Conservation (phyloP, 108 stramenopile genomes). For the Cyclotella baltica region DNA sequence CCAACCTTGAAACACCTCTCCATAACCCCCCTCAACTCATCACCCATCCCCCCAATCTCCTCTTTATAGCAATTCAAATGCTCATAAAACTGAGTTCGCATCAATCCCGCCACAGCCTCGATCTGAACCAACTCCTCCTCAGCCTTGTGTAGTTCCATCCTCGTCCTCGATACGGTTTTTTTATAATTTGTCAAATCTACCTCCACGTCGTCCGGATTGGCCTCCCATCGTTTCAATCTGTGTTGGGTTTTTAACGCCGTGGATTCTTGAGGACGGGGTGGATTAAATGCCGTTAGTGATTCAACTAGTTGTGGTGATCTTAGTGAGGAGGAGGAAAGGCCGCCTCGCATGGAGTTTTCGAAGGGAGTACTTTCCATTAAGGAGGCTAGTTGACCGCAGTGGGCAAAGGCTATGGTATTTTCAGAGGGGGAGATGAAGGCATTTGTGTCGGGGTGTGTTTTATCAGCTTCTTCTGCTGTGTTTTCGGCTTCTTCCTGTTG, state of each 20-base stretch:
- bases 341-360: slow-evolving; percentile 35
- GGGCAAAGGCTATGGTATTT: slow-evolving; percentile 51
- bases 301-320: slow-evolving; percentile 72
- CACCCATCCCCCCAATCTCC: slow-evolving; percentile 62
- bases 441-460: background rate
- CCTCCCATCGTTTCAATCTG: slow-evolving; percentile 85
- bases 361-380: slow-evolving; percentile 50
- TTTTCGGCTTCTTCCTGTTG: slow-evolving; percentile 15
- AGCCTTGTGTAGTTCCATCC: slow-evolving; percentile 69
- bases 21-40: slow-evolving; percentile 54
- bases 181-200: slow-evolving; percentile 78
- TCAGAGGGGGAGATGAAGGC: slow-evolving; percentile 33
- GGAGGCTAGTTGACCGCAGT: slow-evolving; percentile 41
- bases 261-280: slow-evolving; percentile 89
- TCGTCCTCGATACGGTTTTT: slow-evolving; percentile 78
- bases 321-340: background rate
- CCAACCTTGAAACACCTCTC: slow-evolving; percentile 69
- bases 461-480: background rate
- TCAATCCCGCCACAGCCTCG: slow-evolving; percentile 62
- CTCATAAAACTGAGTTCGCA: slow-evolving; percentile 71
- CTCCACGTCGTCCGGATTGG: slow-evolving; percentile 78
- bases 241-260: slow-evolving; percentile 79
- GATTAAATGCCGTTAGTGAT: slow-evolving; percentile 78
- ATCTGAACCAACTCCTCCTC: slow-evolving; percentile 65
- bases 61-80: slow-evolving; percentile 62